Percentiles rank a stretch among this genome's conserved stretches.
phyloP scores from a whole-genome alignment of 2,329 filamentous ascomycete species.

The Cladosporium velox region DNA sequence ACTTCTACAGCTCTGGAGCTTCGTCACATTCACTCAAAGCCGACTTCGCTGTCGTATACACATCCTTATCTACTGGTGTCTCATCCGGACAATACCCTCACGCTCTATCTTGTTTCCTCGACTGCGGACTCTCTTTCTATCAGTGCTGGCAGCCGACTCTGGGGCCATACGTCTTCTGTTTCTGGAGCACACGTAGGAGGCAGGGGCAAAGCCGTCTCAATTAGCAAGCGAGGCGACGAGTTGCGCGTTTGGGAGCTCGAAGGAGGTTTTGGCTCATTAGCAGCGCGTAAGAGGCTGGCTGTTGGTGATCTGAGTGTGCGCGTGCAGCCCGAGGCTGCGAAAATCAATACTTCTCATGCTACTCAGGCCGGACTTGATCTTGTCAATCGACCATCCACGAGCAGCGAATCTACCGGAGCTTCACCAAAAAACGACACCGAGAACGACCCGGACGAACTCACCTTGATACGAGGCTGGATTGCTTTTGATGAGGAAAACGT shows the following conservation, averaged over 20 bases:
- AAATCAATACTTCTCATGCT: conserved; percentile 2
- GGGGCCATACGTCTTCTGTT: conserved; percentile 90
- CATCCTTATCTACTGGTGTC: conserved; percentile 86
- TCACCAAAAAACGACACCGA: neutral
- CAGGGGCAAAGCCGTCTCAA: conserved; percentile 85
- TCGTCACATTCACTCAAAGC: conserved; percentile 42
- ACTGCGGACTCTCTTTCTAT: conserved; percentile 66
- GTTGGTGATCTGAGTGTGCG: conserved; percentile 56
- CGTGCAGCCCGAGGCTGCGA: conserved; percentile 39
- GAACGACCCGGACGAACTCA: conserved; percentile 31
- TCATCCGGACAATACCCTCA: conserved; percentile 83
- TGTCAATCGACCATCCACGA: conserved; percentile 8
- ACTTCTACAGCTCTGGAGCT: conserved; percentile 29
- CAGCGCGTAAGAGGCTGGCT: conserved; percentile 45
- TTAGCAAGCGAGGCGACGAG: conserved; percentile 71
- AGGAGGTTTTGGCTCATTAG: conserved; percentile 58
- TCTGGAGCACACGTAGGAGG: conserved; percentile 82
- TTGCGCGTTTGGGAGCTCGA: conserved; percentile 86
- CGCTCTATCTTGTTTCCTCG: conserved; percentile 78
- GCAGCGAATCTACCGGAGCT: too few species aligned
- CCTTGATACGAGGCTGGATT: conserved; percentile 64
- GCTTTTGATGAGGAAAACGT: conserved; percentile 92
- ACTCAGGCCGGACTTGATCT: conserved; percentile 27
- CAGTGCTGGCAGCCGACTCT: conserved; percentile 73
- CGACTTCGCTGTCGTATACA: conserved; percentile 55